A percentile compares a stretch with the other conserved stretches of the same genome.
These are phyloP conservation scores for Magnolia kwangsiensis DNA, from an alignment of 164 flowering plant genomes.

Conservation along the genomic window DNA sequence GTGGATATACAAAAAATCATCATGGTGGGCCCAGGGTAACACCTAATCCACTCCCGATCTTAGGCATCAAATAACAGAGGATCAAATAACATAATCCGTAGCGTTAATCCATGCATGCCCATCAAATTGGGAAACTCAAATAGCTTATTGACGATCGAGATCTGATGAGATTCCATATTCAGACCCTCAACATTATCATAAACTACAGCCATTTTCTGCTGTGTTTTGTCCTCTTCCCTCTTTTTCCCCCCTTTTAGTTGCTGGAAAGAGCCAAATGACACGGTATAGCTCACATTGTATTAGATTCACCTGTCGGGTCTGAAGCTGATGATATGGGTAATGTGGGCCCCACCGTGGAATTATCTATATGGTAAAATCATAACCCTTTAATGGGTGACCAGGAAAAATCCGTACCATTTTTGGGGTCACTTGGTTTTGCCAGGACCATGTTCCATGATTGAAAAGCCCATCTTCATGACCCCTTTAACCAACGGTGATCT, in stretches of 20 bases:
- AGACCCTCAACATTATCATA: not conserved
- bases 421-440: no score
- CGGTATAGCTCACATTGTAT: not conserved
- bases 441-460: no score
- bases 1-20: no score
- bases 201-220: not conserved
- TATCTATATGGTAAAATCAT: not conserved
- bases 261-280: not conserved
- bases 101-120: not conserved
- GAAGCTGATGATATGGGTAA: not conserved
- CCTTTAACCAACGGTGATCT: no score
- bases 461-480: no score
- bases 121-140: not conserved
- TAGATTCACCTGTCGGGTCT: not conserved
- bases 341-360: not conserved
- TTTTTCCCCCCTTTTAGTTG: not conserved
- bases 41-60: not conserved
- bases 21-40: no score
- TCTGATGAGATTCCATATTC: conserved; percentile 1
- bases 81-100: not conserved
- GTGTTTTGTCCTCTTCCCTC: not conserved
- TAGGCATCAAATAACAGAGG: no score
- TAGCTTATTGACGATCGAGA: not conserved
- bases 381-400: not conserved
- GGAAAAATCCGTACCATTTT: not conserved